Evolutionary conservation across 2,329 filamentous ascomycete genomes (phyloP), one percentile per base, ranked within the genome.

Genomic region (Aspergillus thermomutatus): DNA sequence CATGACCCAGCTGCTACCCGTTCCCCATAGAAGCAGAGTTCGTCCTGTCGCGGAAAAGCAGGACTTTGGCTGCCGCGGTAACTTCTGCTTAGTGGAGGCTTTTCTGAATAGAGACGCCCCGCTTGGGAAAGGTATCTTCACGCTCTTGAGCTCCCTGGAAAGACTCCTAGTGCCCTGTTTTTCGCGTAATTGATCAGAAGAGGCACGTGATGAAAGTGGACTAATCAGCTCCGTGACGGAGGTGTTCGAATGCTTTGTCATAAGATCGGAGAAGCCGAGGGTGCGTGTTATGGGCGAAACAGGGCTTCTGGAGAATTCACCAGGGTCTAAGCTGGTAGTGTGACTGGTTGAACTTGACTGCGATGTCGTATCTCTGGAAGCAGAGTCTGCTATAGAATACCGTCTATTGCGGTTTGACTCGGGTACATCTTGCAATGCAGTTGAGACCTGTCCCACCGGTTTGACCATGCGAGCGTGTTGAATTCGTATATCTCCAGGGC

Each of bases 381-480:
- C 46, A 4, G 63, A 63, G n/a, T 61, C 59, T 3, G 55, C 57
- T 17, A 60, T 23, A n/a, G 60, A 65, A 25, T 59, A 53, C 6
- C 50, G 61, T n/a, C 58, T 58, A n/a, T 49, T 59, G 23, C 57
- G 53, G 4, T 62, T 60, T 4, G 62, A 61, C 26, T 61, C 61
- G 2, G 63, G 52, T 19, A 55, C 34, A 7, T 48, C 43, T 23
- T 68, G 61, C 4, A 70, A 52, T 7, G 64, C 55, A 52, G 56
- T 63, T 19, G 65, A 47, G n/a, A 68, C 45, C 17, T 65, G 63
- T 43, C 69, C 67, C 9, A 72, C 64, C 9, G 69, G 66, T 54
- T 74, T 69, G n/a, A 73, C 66, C 45, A 73, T 63, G 8, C 71
- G 70, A 45, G 70, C 70, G 50, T 61, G 64, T 25, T 72, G 72